Evolutionary conservation across 331 rosid species (phyloP).

Genomic region (Malus hybrid): DNA sequence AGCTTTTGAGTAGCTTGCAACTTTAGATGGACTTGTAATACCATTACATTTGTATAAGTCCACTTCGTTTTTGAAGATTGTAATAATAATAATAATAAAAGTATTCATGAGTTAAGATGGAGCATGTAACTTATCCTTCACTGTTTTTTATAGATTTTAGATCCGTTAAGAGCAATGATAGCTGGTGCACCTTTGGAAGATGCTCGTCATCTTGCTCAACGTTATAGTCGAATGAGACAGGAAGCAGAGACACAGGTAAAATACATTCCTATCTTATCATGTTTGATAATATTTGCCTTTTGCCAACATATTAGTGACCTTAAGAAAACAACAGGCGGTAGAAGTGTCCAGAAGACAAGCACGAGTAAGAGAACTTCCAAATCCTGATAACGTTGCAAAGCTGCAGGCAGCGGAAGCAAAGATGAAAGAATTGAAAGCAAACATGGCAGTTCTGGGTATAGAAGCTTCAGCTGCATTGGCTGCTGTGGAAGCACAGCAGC

Average conservation of each 20-base stretch:
- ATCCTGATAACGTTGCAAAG: constrained; percentile 75
- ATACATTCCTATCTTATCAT: neutral
- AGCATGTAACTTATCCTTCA: neutral
- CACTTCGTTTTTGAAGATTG: neutral
- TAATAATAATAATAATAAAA: neutral
- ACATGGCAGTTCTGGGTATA: constrained; percentile 92
- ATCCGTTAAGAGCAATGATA: constrained; percentile 90
- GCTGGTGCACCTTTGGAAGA: constrained; percentile 87
- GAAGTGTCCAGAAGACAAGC: constrained; percentile 73
- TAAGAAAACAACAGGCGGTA: constrained; percentile 45
- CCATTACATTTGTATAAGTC: neutral
- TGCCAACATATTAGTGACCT: constrained; percentile 18
- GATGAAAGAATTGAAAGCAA: constrained; percentile 82
- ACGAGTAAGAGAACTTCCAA: constrained; percentile 68
- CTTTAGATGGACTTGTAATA: neutral
- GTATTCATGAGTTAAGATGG: neutral
- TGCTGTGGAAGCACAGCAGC: constrained; percentile 91
- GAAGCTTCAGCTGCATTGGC: constrained; percentile 93
- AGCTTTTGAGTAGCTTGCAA: neutral
- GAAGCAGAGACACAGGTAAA: constrained; percentile 83
- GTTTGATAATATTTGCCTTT: neutral
- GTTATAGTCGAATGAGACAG: constrained; percentile 94
- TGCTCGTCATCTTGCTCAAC: constrained; percentile 97
- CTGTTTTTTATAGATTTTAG: constrained; percentile 54
- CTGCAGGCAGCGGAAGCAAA: constrained; percentile 84